Base-by-base conservation (phyloP, 2,329 filamentous ascomycete species). In the Claviceps maximensis region DNA sequence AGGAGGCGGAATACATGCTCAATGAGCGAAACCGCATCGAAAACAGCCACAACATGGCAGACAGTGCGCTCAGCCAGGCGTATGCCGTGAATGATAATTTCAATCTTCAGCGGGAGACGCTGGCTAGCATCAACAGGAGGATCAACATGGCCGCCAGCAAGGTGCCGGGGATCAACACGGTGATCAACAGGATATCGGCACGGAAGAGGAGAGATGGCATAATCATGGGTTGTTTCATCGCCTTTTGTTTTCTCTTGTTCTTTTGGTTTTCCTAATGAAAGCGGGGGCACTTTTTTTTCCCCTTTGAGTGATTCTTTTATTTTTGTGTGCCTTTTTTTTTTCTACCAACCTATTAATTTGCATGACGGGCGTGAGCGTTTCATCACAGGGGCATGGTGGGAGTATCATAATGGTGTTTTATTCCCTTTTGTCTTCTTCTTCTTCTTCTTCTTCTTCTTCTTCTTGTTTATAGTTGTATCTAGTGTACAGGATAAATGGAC, bases 51-150 rank as follows among this genome's bases (percentile, higher is more conserved):
- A 86, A 82, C 60, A 83, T 95, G 75, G 85, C 89, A 48, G 93
- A 98, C 67, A 86, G 81, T 57, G 89, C 98, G 36, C 76, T 98
- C 55, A 90, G 86, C 65, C 93, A 97, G 73, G 93, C 93, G 8
- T 98, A 98, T 71, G 90, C 91, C 12, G 89, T 97, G 51, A 94
- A 95, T 66, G 89, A 97, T 71, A 90, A 77, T 67, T 97, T 98
- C 67, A 77, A 80, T 15, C 63, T 89, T 53, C 93, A 98, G 74
- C 78, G 90, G 56, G 90, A 97, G 74, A 91, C 86, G 27, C 71
- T 98, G 57, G 80, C 84, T 46, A 94, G 80, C 67, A 91, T 98
- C 63, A 95, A 96, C 68, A 77, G 91, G 57, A 79, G 91, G 57
- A 97, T 98, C 67, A 89, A 88, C 4, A 76, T 86, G 36, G 91